phyloP scores from a whole-genome alignment of 2,329 filamentous ascomycete species.

The Juglanconis oblonga region DNA sequence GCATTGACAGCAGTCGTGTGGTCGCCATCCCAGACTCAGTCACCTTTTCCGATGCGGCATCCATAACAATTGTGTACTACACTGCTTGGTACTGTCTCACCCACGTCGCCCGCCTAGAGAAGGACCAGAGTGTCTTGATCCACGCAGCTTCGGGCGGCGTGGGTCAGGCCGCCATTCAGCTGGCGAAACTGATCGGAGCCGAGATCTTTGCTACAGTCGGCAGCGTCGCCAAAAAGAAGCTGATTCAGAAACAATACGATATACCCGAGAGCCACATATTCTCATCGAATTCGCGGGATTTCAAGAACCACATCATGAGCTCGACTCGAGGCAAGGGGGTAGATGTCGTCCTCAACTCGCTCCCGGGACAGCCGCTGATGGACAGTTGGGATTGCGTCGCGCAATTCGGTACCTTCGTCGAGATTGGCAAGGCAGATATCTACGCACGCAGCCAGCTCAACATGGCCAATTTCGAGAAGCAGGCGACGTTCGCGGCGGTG shows the following conservation, averaged over 20 bases:
- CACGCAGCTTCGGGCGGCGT: slow-evolving; percentile 40
- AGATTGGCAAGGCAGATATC: slow-evolving; percentile 30
- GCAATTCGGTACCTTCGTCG: slow-evolving; percentile 28
- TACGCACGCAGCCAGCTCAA: slow-evolving; percentile 29
- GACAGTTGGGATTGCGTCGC: slow-evolving; percentile 30
- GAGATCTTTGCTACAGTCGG: slow-evolving; percentile 39
- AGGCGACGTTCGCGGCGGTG: slow-evolving; percentile 12
- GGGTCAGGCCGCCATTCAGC: slow-evolving; percentile 40
- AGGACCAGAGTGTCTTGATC: slow-evolving; percentile 35
- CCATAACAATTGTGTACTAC: slow-evolving; percentile 17
- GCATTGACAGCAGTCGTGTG: no score
- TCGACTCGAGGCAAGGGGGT: slow-evolving; percentile 10
- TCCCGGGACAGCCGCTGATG: slow-evolving; percentile 24
- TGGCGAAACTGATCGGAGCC: slow-evolving; percentile 34
- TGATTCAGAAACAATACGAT: slow-evolving; percentile 31
- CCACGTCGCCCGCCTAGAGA: slow-evolving; percentile 26
- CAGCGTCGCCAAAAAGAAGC: slow-evolving; percentile 28
- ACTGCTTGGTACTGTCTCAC: slow-evolving; percentile 39
- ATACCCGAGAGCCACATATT: slow-evolving; percentile 38
- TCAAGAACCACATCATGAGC: slow-evolving; percentile 8
- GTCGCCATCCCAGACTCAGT: slow-evolving; percentile 9
- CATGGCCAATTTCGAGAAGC: slow-evolving; percentile 32
- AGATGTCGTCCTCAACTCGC: slow-evolving; percentile 19
- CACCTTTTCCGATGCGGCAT: slow-evolving; percentile 11
- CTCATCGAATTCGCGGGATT: neutral